A percentile compares a stretch with the other conserved stretches of the same genome.
Evolutionary conservation across 345 rosid genomes (phyloP).

Genomic region (Ailanthus altissimus): DNA sequence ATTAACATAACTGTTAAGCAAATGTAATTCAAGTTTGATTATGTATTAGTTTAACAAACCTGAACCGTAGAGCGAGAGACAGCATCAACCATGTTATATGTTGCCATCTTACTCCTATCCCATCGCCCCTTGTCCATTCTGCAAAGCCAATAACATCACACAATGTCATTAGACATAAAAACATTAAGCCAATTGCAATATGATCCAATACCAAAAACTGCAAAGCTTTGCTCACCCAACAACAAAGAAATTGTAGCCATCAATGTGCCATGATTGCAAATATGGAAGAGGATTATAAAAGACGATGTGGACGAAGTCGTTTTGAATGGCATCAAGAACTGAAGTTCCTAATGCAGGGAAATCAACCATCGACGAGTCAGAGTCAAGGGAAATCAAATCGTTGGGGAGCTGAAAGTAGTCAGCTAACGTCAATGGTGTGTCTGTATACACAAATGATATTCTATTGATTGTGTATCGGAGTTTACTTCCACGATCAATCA

Average conservation of each 20-base stretch:
- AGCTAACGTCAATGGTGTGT: conserved; percentile 46
- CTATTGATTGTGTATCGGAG: conserved; percentile 41
- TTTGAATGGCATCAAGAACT: conserved; percentile 31
- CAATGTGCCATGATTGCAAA: conserved; percentile 51
- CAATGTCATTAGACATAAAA: background rate
- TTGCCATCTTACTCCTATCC: conserved; percentile 28
- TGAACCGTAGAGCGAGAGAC: conserved; percentile 41
- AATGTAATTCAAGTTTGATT: background rate
- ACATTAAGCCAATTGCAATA: background rate
- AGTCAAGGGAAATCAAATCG: conserved; percentile 29
- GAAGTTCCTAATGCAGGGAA: conserved; percentile 26
- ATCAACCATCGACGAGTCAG: conserved; percentile 21
- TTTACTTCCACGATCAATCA: conserved; percentile 18
- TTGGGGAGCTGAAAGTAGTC: conserved; percentile 32
- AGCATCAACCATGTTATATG: conserved; percentile 36
- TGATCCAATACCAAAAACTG: background rate
- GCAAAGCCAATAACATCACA: conserved; percentile 3
- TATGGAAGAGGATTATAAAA: conserved; percentile 38
- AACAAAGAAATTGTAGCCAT: conserved; percentile 52
- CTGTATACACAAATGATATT: conserved; percentile 37
- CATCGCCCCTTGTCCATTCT: conserved; percentile 35
- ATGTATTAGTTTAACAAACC: conserved; percentile 24
- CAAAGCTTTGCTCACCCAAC: conserved; percentile 35
- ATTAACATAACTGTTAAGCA: background rate
- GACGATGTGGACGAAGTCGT: conserved; percentile 41